phyloP scores from a whole-genome alignment of 257 asterid species.

The Craterostigma plantagineum region DNA sequence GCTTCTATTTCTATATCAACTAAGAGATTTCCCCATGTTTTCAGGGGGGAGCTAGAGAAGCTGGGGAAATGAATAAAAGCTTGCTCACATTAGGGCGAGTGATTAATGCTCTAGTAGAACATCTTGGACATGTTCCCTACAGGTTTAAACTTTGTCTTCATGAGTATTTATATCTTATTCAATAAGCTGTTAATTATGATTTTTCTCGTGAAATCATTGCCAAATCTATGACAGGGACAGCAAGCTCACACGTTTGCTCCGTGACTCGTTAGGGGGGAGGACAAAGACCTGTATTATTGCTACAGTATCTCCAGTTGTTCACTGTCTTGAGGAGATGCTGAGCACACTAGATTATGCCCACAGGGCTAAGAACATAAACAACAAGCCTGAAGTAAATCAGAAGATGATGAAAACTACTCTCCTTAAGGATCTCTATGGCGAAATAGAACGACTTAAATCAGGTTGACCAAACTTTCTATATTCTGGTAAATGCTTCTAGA shows the following conservation, averaged over 20 bases:
- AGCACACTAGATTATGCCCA: conserved; percentile 84
- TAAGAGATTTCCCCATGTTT: neutral
- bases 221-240: conserved; percentile 36
- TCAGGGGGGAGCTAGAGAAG: conserved; percentile 83
- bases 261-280: conserved; percentile 78
- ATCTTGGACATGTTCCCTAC: conserved; percentile 71
- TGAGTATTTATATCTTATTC: neutral
- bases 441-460: conserved; percentile 54
- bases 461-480: conserved; percentile 16
- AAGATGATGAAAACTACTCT: conserved; percentile 69
- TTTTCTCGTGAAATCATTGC: neutral
- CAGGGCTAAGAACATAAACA: conserved; percentile 66
- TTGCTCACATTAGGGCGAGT: conserved; percentile 75
- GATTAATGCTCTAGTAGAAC: conserved; percentile 76
- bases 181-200: neutral
- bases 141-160: conserved; percentile 19
- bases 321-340: conserved; percentile 69
- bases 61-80: conserved; percentile 81
- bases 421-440: conserved; percentile 56
- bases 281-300: conserved; percentile 79
- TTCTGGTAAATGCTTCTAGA: conserved; percentile 1
- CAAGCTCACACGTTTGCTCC: conserved; percentile 67
- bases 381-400: conserved; percentile 85
- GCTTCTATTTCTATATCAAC: neutral
- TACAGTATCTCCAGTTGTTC: conserved; percentile 84